These are phyloP conservation scores for Gynostemma pentaphyllum DNA, from an alignment of 306 rosid genomes.

Conservation along the genomic window DNA sequence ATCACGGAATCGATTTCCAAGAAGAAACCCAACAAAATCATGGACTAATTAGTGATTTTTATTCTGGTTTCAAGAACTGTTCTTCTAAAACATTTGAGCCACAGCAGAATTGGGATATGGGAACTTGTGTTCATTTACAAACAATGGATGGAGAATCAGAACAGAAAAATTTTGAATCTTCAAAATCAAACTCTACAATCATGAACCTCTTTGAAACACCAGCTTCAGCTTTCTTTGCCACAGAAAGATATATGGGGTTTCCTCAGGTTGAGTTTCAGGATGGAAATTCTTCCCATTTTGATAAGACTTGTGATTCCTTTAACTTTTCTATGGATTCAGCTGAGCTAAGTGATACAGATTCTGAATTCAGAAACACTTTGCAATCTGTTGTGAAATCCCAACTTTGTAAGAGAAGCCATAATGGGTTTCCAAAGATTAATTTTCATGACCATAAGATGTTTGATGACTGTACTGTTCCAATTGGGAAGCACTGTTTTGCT, in stretches of 20 bases:
- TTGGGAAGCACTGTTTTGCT: constrained; percentile 19
- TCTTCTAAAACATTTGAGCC: constrained; percentile 29
- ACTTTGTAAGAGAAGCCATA: constrained; percentile 22
- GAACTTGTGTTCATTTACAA: constrained; percentile 26
- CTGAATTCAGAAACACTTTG: constrained; percentile 35
- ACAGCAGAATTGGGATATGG: constrained; percentile 39
- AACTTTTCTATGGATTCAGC: constrained; percentile 23
- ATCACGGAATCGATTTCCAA: constrained; percentile 28
- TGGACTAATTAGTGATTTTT: constrained; percentile 23
- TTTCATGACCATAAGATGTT: constrained; percentile 16
- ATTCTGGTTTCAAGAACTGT: constrained; percentile 18
- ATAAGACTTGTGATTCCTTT: no score
- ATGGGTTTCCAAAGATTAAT: constrained; percentile 13
- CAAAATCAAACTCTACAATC: constrained; percentile 26
- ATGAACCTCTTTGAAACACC: constrained; percentile 51
- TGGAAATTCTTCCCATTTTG: no score
- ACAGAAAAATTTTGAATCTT: constrained; percentile 19
- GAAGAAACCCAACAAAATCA: constrained; percentile 26
- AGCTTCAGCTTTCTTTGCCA: constrained; percentile 46
- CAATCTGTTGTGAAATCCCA: constrained; percentile 38
- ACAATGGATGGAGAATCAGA: constrained; percentile 25
- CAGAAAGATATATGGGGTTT: constrained; percentile 60
- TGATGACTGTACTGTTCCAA: constrained; percentile 14
- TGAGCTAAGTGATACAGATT: constrained; percentile 21
- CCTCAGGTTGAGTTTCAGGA: constrained; percentile 35